Base-by-base conservation (phyloP, 2,329 filamentous ascomycete species). In the Anisogramma anomala region DNA sequence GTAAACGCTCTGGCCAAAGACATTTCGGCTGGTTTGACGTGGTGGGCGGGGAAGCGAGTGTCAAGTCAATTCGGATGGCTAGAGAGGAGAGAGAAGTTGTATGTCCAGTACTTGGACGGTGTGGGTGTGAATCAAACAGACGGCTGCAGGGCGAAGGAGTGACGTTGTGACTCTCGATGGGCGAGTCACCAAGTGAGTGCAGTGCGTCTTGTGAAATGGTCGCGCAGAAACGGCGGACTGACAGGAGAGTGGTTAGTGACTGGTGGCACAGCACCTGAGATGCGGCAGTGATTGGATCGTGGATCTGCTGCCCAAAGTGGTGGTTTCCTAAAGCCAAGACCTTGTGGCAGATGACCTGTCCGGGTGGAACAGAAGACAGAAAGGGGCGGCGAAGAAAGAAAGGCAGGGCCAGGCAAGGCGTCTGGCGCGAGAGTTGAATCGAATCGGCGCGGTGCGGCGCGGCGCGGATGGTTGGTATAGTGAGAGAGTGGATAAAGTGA, bases 1-100 rank as follows among this genome's bases (percentile, higher is more conserved):
- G 76, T 80, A 58, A 88, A 82, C 45, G 81, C 82, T 56, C 83
- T 74, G 39, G 79, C 72, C 52, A 88, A 48, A 36, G 59, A 60
- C 58, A 56, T 54, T n/a, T 33, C 49, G 45, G 33, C 28, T 36
- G 39, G 5, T 30, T 17, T 33, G 14, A n/a, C 22, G 22, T 36
- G 11, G 14, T 33, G 26, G 34, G 42, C 13, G n/a, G n/a, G n/a
- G n/a, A n/a, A n/a, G n/a, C n/a, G n/a, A n/a, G n/a, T n/a, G n/a
- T 14, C 27, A 30, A 14, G 14, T 30, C 26, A 11, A 5, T 28
- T 28, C 26, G n/a, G n/a, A n/a, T n/a, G n/a, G n/a, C n/a, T n/a
- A n/a, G n/a, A n/a, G n/a, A n/a, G n/a, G n/a, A n/a, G n/a, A n/a
- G n/a, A n/a, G n/a, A n/a, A n/a, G n/a, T n/a, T n/a, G n/a, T n/a